Conservation (phyloP, 2,329 filamentous ascomycete genomes). For the Mycosphaerelloides madeirae region DNA sequence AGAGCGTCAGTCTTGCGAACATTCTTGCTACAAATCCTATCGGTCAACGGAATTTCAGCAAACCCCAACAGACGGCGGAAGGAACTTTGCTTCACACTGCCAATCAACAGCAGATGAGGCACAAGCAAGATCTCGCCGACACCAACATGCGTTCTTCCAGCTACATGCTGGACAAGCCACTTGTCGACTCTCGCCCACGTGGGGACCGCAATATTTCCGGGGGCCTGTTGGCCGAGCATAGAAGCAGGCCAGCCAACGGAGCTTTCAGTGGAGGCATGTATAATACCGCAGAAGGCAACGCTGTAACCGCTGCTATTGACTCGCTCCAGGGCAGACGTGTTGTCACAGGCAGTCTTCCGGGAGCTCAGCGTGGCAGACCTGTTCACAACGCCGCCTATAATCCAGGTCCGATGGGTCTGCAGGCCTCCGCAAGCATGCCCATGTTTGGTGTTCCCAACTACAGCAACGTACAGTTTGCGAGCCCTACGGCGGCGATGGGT, state of each 20-base stretch:
- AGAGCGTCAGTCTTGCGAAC: conserved; percentile 53
- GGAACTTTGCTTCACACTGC: conserved; percentile 39
- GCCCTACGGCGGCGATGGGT: conserved; percentile 22
- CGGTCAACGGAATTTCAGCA: conserved; percentile 12
- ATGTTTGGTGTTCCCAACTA: conserved; percentile 14
- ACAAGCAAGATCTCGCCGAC: conserved; percentile 33
- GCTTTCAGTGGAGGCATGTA: conserved; percentile 27
- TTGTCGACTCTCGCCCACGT: conserved; percentile 26
- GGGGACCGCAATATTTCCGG: conserved; percentile 22
- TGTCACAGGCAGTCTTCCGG: conserved; percentile 24
- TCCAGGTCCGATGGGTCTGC: conserved; percentile 13
- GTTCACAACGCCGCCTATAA: conserved; percentile 22
- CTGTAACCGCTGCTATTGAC: not conserved
- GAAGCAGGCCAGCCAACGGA: conserved; percentile 24
- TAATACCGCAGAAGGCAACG: conserved; percentile 11
- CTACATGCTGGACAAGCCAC: conserved; percentile 19
- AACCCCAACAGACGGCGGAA: conserved; percentile 19
- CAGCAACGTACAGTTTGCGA: conserved; percentile 23
- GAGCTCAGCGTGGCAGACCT: conserved; percentile 14
- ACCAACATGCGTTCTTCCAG: conserved; percentile 30
- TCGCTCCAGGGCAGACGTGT: conserved; percentile 1
- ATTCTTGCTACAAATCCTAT: conserved; percentile 48
- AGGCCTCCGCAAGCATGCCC: conserved; percentile 10
- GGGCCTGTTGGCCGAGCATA: conserved; percentile 19
- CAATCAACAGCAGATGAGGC: conserved; percentile 31